Base-by-base conservation (phyloP, 2,329 filamentous ascomycete genomes). In the Talaromyces sp. region DNA sequence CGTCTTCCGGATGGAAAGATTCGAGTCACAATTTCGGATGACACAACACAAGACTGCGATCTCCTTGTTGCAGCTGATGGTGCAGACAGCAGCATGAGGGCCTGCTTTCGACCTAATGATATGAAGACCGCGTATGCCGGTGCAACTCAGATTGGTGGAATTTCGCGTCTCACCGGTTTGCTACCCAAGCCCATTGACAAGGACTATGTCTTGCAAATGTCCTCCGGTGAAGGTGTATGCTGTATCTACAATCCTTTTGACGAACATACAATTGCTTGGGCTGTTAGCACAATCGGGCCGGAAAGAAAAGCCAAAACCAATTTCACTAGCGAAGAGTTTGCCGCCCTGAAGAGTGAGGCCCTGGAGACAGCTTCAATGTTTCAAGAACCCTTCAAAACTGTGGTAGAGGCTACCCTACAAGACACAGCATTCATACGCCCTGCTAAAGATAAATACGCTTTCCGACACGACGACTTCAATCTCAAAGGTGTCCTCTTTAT, bases 41-140 rank as follows among this genome's bases (percentile, higher is more conserved):
- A 80, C 19, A 77, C 81, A 62, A 66, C 72, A 4, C 62, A 70
- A 24, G 73, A 78, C 19, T 66, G 71, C 19, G 81, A 83, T 66
- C 16, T 84, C 0, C 73, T 84, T 8, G 72, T 84, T 41, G 80
- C 75, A 0, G 80, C 82, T 0, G 82, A 84, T 66, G 82, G 82
- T 0, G 75, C 79, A 0, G 75, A 70, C 19, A 83, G 80, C 67
- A 81, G 76, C 64, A 71, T 83, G 2, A 71, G 82, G 39, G 68
- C 70, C 14, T 62, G 60, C 22, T 67, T 83, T 7, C 72, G 80
- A 33, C 80, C 80, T 6, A 64, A 75, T 9, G 80, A 83, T 58
- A 70, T 63, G 60, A 45, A 61, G 3, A 70, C 81, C 0, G 27
- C 75, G 8, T 82, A 77, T 66, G 71, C 77, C 1, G 80, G 81